Evolutionary conservation across 169 alveolate species (phyloP).

Genomic region (Plasmodium malariae): DNA sequence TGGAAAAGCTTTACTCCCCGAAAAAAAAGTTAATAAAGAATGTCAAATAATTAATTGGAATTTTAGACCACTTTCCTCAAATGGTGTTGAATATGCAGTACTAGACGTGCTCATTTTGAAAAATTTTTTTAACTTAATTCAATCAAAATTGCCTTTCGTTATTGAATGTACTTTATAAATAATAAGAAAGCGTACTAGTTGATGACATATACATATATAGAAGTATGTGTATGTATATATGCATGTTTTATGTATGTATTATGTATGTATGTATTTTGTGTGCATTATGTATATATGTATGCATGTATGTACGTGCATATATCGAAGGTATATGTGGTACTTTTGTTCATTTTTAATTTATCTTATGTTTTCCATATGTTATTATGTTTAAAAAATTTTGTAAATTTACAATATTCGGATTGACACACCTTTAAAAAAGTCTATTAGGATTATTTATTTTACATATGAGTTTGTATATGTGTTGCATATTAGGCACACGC

Average conservation of each 20-base stretch:
- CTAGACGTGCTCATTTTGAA: constrained; percentile 65
- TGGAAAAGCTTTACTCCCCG: constrained; percentile 63
- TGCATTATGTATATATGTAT: background rate
- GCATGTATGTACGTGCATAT: background rate
- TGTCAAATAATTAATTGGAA: constrained; percentile 66
- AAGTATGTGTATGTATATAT: background rate
- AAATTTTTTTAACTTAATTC: constrained; percentile 55
- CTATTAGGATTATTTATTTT: too few species aligned
- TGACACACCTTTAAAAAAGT: too few species aligned
- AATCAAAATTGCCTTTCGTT: constrained; percentile 27
- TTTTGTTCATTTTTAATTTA: too few species aligned
- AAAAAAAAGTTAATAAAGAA: constrained; percentile 61
- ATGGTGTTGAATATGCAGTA: constrained; percentile 61
- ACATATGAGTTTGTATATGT: too few species aligned
- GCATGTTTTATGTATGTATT: background rate
- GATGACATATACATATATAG: too few species aligned
- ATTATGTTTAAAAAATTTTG: too few species aligned
- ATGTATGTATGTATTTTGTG: background rate
- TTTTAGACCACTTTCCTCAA: constrained; percentile 58
- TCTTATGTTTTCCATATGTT: too few species aligned
- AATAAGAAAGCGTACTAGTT: too few species aligned
- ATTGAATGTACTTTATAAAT: constrained; percentile 37
- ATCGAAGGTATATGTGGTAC: background rate
- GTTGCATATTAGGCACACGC: too few species aligned
- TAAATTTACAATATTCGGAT: too few species aligned